These are phyloP conservation scores for Polyporus arcularius DNA, from an alignment of 768 basidiomycete genomes.

Conservation along the genomic window DNA sequence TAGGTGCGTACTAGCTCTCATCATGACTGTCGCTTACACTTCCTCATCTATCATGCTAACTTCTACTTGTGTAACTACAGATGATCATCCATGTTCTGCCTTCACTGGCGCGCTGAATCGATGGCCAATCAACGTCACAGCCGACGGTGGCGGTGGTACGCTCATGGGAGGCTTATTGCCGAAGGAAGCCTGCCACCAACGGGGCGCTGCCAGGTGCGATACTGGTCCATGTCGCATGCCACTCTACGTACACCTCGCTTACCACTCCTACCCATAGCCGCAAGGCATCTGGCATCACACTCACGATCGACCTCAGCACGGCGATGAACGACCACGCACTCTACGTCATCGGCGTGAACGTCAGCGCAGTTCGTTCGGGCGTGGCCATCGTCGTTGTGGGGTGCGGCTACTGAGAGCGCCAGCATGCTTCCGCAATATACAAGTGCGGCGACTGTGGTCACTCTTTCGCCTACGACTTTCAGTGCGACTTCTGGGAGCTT, in stretches of 20 bases:
- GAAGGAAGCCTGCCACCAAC: constrained; percentile 35
- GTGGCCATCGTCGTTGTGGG: constrained; percentile 52
- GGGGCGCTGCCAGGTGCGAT: too few relatives aligned
- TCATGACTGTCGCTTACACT: neutral
- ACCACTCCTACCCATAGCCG: constrained; percentile 35
- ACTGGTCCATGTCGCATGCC: constrained; percentile 24
- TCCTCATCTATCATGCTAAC: neutral
- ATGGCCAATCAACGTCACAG: constrained; percentile 35
- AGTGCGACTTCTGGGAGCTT: constrained; percentile 36
- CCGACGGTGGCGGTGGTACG: constrained; percentile 32
- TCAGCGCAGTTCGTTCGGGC: constrained; percentile 48
- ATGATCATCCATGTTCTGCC: constrained; percentile 47
- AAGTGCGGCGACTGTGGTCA: constrained; percentile 52
- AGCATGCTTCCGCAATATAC: constrained; percentile 63
- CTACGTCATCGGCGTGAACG: constrained; percentile 38
- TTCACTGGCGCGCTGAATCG: constrained; percentile 31
- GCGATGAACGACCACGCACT: constrained; percentile 66
- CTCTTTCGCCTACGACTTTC: constrained; percentile 54
- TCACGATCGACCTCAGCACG: constrained; percentile 73
- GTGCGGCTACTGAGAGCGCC: constrained; percentile 44
- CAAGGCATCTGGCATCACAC: constrained; percentile 60
- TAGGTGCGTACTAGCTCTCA: constrained; percentile 37
- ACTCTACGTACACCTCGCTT: neutral
- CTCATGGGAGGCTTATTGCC: constrained; percentile 31
- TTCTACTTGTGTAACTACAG: too few relatives aligned